Conservation (phyloP, 495 filamentous ascomycete genomes). For the Penicillium subrubescens region DNA sequence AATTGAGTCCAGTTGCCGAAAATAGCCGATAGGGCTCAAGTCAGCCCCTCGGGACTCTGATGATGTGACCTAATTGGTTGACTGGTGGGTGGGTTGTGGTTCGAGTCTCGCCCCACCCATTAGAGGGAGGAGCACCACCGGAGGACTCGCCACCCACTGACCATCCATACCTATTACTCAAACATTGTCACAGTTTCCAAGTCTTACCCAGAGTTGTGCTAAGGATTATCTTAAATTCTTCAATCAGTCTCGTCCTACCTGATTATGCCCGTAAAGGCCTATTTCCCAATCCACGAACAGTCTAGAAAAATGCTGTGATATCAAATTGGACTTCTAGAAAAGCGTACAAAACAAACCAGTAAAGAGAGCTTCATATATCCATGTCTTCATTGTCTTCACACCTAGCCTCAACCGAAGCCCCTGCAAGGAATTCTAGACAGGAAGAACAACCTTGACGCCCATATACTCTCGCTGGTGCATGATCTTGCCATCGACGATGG, state of each 20-base stretch:
- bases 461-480: constrained; percentile 48
- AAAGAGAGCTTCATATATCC: background rate
- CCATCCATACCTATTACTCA: no score
- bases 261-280: no score
- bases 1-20: background rate
- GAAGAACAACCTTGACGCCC: constrained; percentile 46
- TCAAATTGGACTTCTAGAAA: no score
- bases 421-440: constrained; percentile 24
- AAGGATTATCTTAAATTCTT: no score
- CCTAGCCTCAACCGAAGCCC: background rate
- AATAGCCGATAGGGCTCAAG: background rate
- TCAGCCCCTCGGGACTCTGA: background rate
- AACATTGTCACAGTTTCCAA: no score
- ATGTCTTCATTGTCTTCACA: no score
- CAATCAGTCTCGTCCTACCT: no score
- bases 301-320: no score
- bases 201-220: background rate
- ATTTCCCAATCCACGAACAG: no score
- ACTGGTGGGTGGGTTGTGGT: background rate
- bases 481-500: constrained; percentile 42
- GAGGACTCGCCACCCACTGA: background rate
- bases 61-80: background rate
- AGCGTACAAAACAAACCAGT: no score
- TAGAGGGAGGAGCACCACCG: background rate
- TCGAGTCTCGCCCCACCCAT: background rate